Evolutionary conservation across 2,329 filamentous ascomycete species (phyloP), one percentile per base, ranked within the genome.

Genomic region (Pseudofabraea citricarpa): DNA sequence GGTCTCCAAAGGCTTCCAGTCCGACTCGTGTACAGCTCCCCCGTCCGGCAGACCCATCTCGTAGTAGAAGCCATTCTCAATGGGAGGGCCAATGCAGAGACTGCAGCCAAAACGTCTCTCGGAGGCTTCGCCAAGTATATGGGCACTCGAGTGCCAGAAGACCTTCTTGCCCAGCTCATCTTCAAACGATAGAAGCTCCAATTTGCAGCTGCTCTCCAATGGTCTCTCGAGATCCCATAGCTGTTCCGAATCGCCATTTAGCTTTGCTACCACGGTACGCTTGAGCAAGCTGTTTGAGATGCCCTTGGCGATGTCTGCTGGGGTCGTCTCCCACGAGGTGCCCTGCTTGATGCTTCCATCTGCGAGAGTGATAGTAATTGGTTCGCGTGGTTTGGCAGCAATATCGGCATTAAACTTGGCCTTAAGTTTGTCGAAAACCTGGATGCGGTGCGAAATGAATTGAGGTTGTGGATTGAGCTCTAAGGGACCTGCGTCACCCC

Each of bases 121-220:
- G 39, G 85, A 87, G 47, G 90, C 90, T 68, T 97, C 93, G 55
- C 93, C 93, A n/a, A 98, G 79, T 52, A 95, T 84, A 65, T 98
- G 93, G 35, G 93, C 93, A 58, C 85, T 91, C 16, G 89, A 95
- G 68, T 97, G 93, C 91, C 91, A 98, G 71, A 96, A 98, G 44
- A 97, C 91, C 64, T 88, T 88, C 71, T 93, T 90, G 58, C 89
- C 91, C 68, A 58, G 61, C 38, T 74, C 70, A 52, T 76, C 67
- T 60, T 89, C 83, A 57, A 97, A 98, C 52, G 86, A 83, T 51
- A 97, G 75, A 42, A 96, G 75, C 59, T 90, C 85, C 21, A 98
- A 77, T 56, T 80, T 85, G 71, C 88, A 93, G 71, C 83, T 88
- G 67, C 81, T 82, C 73, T 97, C 93, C 26, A 98, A 70, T 5